A percentile compares a stretch with the other conserved stretches of the same genome.
phyloP scores from a whole-genome alignment of 768 basidiomycete genomes.

The Lyophyllum decastes region DNA sequence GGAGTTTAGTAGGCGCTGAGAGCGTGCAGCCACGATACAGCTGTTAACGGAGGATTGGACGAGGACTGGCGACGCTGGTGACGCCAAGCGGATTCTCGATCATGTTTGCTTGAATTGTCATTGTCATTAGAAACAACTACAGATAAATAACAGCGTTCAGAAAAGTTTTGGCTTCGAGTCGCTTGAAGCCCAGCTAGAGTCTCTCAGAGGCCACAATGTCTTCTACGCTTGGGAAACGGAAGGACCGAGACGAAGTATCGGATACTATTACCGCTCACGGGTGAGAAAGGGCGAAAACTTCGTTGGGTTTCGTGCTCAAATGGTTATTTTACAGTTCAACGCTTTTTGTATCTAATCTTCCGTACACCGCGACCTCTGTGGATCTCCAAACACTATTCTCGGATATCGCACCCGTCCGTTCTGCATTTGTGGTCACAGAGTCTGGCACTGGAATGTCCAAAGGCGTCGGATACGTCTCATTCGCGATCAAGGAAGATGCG shows the following conservation, averaged over 20 bases:
- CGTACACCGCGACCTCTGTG: slow-evolving; percentile 86
- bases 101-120: not conserved
- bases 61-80: not conserved
- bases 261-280: slow-evolving; percentile 28
- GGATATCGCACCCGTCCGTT: slow-evolving; percentile 90
- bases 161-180: not conserved
- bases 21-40: not conserved
- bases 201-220: slow-evolving; percentile 13
- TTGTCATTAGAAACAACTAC: not conserved
- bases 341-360: slow-evolving; percentile 91
- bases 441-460: slow-evolving; percentile 77
- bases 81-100: not conserved
- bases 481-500: slow-evolving; percentile 88
- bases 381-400: slow-evolving; percentile 94
- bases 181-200: not conserved
- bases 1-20: not conserved
- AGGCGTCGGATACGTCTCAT: slow-evolving; percentile 96
- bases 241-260: slow-evolving; percentile 37
- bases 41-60: not conserved
- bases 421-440: slow-evolving; percentile 90
- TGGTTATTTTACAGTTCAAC: slow-evolving; percentile 57
- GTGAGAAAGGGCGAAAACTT: slow-evolving; percentile 20
- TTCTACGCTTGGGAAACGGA: slow-evolving; percentile 42
- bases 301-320: slow-evolving; percentile 2
- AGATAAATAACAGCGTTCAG: not conserved